Percentiles rank a stretch among this genome's conserved stretches.
These are phyloP conservation scores for Rhizopogon salebrosus DNA, from an alignment of 768 basidiomycete species.

Conservation along the genomic window DNA sequence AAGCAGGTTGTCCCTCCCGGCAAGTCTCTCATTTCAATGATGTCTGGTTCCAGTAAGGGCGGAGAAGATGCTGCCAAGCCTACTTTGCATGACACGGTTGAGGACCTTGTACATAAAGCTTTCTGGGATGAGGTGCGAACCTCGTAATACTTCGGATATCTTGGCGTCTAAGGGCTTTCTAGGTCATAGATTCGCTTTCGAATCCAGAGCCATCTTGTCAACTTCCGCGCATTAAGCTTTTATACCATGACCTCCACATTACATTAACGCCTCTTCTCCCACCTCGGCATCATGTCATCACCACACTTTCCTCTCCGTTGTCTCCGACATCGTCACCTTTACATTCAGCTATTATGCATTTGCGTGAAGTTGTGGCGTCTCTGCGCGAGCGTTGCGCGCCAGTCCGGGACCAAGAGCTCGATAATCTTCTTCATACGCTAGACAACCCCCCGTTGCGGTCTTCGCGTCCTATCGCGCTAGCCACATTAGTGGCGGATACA, in stretches of 20 bases:
- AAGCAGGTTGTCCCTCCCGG: conserved; percentile 58
- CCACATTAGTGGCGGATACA: conserved; percentile 43
- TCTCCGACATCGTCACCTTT: conserved; percentile 68
- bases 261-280: conserved; percentile 57
- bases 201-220: conserved; percentile 55
- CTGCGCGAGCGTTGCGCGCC: conserved; percentile 66
- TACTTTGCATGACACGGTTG: conserved; percentile 44
- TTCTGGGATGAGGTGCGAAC: conserved; percentile 71
- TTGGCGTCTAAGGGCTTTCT: conserved; percentile 15
- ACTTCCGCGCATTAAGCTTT: conserved; percentile 49
- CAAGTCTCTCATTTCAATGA: conserved; percentile 66
- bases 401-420: conserved; percentile 50
- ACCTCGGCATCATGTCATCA: conserved; percentile 41
- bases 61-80: conserved; percentile 15
- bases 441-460: conserved; percentile 24
- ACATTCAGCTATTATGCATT: conserved; percentile 46
- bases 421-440: conserved; percentile 35
- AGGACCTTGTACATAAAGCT: conserved; percentile 47
- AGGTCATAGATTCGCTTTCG: conserved; percentile 57
- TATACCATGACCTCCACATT: conserved; percentile 50
- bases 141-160: conserved; percentile 3
- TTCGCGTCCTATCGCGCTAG: conserved; percentile 29
- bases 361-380: conserved; percentile 47
- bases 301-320: conserved; percentile 50
- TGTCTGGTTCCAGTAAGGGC: conserved; percentile 29